phyloP scores from a whole-genome alignment of 164 flowering plant genomes.

The grape (Vitis vinifera) region DNA sequence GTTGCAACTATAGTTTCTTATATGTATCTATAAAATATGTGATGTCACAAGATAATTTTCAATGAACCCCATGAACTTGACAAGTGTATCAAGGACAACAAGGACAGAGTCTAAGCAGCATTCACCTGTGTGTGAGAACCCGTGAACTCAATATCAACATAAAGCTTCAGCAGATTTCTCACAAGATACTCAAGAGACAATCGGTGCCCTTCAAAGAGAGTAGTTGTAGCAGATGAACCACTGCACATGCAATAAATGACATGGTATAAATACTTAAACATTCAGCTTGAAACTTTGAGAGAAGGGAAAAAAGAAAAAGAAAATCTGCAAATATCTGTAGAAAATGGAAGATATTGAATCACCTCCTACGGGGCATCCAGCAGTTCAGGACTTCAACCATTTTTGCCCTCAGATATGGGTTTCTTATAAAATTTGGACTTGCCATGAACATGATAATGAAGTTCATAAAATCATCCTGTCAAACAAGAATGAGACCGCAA shows the following conservation, averaged over 20 bases:
- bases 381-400: constrained; percentile 98
- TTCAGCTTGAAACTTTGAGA: background rate
- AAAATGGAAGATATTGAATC: constrained; percentile 2
- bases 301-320: background rate
- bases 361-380: constrained; percentile 98
- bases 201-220: constrained; percentile 90
- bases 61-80: too few species aligned
- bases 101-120: background rate
- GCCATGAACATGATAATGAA: constrained; percentile 99
- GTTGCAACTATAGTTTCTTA: background rate
- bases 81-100: background rate
- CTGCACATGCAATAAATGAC: constrained; percentile 38
- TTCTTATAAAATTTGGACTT: constrained; percentile 77
- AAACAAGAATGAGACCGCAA: constrained; percentile 12
- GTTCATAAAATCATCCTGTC: constrained; percentile 96
- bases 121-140: constrained; percentile 98
- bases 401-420: constrained; percentile 97
- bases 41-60: background rate
- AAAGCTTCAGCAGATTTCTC: constrained; percentile 90
- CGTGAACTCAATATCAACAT: constrained; percentile 99
- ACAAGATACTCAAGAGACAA: constrained; percentile 86
- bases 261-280: background rate
- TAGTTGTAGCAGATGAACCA: constrained; percentile 68
- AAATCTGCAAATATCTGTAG: background rate
- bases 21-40: background rate